Evolutionary conservation across 306 rosid species (phyloP).

Genomic region (Ochetophila trinervis): DNA sequence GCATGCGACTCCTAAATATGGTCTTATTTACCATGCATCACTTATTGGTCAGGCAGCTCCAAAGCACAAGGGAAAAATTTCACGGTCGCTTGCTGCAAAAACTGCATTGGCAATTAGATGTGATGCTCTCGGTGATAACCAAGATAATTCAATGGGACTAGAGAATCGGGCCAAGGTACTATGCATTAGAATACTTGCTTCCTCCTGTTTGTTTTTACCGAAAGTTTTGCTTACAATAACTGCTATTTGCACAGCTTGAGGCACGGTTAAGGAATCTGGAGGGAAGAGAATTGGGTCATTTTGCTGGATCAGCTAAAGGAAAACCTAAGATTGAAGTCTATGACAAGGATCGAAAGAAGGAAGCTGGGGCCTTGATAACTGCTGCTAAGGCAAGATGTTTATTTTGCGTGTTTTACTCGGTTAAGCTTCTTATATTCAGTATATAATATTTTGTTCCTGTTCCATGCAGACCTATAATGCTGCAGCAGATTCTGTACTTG

Average conservation of each 20-base stretch:
- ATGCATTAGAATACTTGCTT: neutral
- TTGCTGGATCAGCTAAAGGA: conserved; percentile 87
- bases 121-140: conserved; percentile 81
- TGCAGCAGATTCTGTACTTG: conserved; percentile 68
- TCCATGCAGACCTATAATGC: conserved; percentile 73
- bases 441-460: conserved; percentile 6
- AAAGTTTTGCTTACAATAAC: neutral
- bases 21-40: conserved; percentile 94
- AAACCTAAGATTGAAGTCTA: conserved; percentile 85
- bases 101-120: conserved; percentile 72
- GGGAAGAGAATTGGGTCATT: conserved; percentile 78
- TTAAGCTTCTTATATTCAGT: neutral
- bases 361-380: conserved; percentile 66
- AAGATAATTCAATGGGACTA: conserved; percentile 83
- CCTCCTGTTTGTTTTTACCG: neutral
- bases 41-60: conserved; percentile 93
- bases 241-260: conserved; percentile 51
- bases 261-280: conserved; percentile 80
- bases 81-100: conserved; percentile 90
- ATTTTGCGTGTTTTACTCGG: conserved; percentile 4
- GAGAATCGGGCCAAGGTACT: conserved; percentile 77
- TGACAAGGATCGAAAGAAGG: conserved; percentile 88
- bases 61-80: conserved; percentile 80
- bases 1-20: conserved; percentile 92
- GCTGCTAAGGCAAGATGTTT: conserved; percentile 66